Base-by-base conservation (phyloP, 106 monocot genomes). In the Alisma plantagoaquatica region DNA sequence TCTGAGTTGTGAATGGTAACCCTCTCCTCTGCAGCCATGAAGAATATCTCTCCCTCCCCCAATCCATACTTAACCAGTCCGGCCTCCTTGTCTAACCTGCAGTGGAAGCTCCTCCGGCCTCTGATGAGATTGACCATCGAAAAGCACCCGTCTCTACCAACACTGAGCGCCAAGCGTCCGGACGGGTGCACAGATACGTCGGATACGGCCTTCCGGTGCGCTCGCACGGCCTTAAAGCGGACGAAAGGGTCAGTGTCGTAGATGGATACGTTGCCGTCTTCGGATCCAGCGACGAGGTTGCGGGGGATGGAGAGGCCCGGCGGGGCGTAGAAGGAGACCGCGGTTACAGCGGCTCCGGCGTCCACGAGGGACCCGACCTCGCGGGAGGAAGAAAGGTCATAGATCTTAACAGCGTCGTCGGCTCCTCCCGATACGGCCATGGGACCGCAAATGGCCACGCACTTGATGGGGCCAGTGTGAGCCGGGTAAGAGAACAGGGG, bases 171-270 rank as follows among this genome's bases (percentile, higher is more conserved):
- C 26, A 84, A 29, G 20, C 81, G 54, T 7, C 94, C 94, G 2
- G 89, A 81, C 0, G 70, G 78, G 54, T 96, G 94, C 42, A 96
- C 61, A 3, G 94, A 75, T 23, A 96, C 46, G 44, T 84, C 94
- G 3, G 27, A 45, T 22, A 78, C 62, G 17, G 25, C 66, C 19
- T 67, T 63, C 25, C 68, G 62, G 55, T 75, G 75, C 3, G 62
- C 70, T 21, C 50, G 11, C 18, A 96, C 58, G 27, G 59, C 67
- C 64, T 71, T 75, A 41, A 96, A 74, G 33, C 72, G 80, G 15
- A 89, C 81, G 53, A 96, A 89, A 19, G 84, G 81, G 15, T 89
- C 89, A 9, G 81, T 76, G 51, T 96, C 94, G 66, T 84, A 96
- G 62, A 96, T 78, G 43, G 70, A 62, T 23, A 96, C 70, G 28